phyloP scores from a whole-genome alignment of 2,329 filamentous ascomycete species.

The Fusarium sp. region DNA sequence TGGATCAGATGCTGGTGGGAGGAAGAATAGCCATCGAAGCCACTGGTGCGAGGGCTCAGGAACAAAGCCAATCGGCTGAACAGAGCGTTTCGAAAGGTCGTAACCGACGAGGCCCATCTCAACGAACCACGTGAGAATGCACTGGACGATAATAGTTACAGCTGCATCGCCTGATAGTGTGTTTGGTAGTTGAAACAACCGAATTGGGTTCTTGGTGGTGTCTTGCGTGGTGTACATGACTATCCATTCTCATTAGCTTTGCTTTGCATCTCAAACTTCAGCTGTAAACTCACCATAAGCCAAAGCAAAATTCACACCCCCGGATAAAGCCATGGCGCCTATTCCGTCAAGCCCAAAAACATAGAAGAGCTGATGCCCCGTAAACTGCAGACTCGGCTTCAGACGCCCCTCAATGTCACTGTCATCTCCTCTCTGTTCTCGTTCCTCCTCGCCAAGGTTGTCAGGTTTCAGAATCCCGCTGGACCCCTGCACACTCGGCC shows the following conservation, averaged over 20 bases:
- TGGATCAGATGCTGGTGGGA: slow-evolving; percentile 1
- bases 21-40: slow-evolving; percentile 51
- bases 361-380: slow-evolving; percentile 57
- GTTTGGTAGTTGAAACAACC: slow-evolving; percentile 59
- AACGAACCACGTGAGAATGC: slow-evolving; percentile 60
- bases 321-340: slow-evolving; percentile 56
- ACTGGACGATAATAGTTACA: slow-evolving; percentile 61
- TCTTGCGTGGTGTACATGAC: slow-evolving; percentile 57
- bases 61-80: slow-evolving; percentile 58
- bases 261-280: not conserved
- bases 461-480: slow-evolving; percentile 7
- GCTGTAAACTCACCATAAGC: slow-evolving; percentile 53
- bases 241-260: slow-evolving; percentile 35
- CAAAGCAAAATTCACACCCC: slow-evolving; percentile 60
- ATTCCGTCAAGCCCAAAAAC: slow-evolving; percentile 58
- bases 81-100: slow-evolving; percentile 54
- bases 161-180: slow-evolving; percentile 58
- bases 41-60: slow-evolving; percentile 45
- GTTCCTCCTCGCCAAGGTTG: slow-evolving; percentile 19
- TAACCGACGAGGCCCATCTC: slow-evolving; percentile 57
- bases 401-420: slow-evolving; percentile 34
- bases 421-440: slow-evolving; percentile 1
- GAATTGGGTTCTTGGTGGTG: slow-evolving; percentile 49
- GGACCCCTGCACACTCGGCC: slow-evolving; percentile 17
- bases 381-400: slow-evolving; percentile 52